phyloP scores from a whole-genome alignment of 2,329 filamentous ascomycete genomes.

The Diplodia intermedia region DNA sequence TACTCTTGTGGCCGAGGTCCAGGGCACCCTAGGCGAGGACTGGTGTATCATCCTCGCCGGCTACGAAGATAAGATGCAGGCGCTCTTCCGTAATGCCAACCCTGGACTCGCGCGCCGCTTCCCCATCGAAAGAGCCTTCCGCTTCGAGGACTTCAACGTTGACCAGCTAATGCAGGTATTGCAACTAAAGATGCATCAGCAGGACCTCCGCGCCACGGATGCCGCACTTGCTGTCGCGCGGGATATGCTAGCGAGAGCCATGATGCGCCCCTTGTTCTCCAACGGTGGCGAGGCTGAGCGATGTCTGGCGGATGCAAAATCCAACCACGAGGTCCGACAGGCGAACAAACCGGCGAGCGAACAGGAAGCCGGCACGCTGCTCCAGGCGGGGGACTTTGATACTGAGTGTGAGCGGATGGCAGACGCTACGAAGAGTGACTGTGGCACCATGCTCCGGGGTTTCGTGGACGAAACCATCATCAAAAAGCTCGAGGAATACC shows the following conservation, averaged over 20 bases:
- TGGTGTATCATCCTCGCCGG: conserved; percentile 74
- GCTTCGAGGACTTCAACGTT: conserved; percentile 71
- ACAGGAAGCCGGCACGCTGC: conserved; percentile 34
- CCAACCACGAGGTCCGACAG: conserved; percentile 54
- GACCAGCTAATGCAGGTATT: conserved; percentile 66
- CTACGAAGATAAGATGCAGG: conserved; percentile 71
- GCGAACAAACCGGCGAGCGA: neutral
- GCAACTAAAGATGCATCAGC: conserved; percentile 65
- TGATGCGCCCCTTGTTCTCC: conserved; percentile 70
- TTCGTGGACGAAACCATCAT: neutral
- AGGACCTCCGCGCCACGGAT: conserved; percentile 61
- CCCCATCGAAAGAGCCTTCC: conserved; percentile 66
- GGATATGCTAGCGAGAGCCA: conserved; percentile 65
- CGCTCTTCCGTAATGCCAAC: conserved; percentile 75
- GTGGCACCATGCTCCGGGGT: conserved; percentile 43
- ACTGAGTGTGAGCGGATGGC: conserved; percentile 64
- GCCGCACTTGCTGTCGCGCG: conserved; percentile 62
- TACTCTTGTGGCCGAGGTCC: conserved; percentile 75
- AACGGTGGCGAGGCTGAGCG: conserved; percentile 78
- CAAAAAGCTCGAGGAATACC: neutral
- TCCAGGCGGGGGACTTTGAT: conserved; percentile 63
- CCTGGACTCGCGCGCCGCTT: conserved; percentile 73
- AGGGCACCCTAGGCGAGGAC: conserved; percentile 73
- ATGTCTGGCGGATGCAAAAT: conserved; percentile 65
- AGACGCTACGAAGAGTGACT: conserved; percentile 54